Conservation (phyloP, 192 early-diverging fungal species). For the Dispira simplex region DNA sequence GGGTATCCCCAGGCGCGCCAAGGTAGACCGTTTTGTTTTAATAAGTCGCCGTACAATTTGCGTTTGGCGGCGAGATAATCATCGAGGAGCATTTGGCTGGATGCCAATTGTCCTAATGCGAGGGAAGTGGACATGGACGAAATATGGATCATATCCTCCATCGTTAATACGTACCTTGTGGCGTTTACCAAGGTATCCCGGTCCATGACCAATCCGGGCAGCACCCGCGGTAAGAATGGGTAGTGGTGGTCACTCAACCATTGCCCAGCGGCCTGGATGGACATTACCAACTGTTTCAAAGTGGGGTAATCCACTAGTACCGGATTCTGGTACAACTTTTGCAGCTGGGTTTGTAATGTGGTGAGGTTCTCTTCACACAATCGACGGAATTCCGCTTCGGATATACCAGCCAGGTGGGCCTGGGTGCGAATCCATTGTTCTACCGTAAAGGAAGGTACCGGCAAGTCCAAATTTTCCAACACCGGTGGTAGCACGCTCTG, state of each 20-base stretch:
- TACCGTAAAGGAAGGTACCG: neutral
- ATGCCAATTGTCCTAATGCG: neutral
- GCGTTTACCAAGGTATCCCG: neutral
- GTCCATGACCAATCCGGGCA: neutral
- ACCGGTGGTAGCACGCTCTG: neutral
- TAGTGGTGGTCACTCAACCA: conserved; percentile 1
- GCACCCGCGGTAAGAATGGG: neutral
- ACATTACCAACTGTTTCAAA: neutral
- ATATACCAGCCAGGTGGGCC: neutral
- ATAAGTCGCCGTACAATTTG: neutral
- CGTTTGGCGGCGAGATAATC: conserved; percentile 2
- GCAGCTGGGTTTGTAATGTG: neutral
- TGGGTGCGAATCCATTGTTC: neutral
- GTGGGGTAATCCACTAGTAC: neutral
- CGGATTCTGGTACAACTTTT: neutral
- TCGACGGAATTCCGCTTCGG: neutral
- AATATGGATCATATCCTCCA: neutral
- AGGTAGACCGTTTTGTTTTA: conserved; percentile 2
- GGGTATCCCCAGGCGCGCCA: neutral
- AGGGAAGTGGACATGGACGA: neutral
- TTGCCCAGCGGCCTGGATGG: neutral
- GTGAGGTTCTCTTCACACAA: too few relatives aligned
- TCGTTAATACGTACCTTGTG: neutral
- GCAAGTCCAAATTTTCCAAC: neutral
- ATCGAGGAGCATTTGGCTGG: neutral